Evolutionary conservation across 257 asterid species (phyloP).

Genomic region (Solanum clarkiae): DNA sequence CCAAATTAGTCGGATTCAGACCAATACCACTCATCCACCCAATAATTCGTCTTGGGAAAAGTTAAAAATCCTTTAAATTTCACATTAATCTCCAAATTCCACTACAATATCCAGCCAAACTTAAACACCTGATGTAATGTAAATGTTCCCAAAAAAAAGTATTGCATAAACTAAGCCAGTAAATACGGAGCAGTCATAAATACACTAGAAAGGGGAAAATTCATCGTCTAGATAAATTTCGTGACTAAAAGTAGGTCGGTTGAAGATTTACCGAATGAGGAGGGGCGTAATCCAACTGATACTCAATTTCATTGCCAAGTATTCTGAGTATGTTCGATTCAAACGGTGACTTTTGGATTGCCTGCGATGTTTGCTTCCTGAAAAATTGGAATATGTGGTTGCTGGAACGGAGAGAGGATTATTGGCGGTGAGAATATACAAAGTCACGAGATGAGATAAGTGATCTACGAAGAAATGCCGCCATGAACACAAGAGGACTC

Average conservation of each 20-base stretch:
- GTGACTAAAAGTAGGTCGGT: neutral
- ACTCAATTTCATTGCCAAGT: conserved; percentile 1
- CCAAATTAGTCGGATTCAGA: neutral
- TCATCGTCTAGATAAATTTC: neutral
- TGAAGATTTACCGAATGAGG: neutral
- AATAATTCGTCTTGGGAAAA: neutral
- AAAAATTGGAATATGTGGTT: neutral
- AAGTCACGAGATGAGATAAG: neutral
- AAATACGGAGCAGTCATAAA: neutral
- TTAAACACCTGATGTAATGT: neutral
- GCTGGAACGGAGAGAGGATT: neutral
- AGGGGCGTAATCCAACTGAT: conserved; percentile 7
- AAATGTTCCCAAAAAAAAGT: neutral
- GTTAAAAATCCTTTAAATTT: neutral
- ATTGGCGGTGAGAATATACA: neutral
- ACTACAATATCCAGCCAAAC: neutral
- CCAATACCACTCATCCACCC: neutral
- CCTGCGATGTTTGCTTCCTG: neutral
- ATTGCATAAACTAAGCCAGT: neutral
- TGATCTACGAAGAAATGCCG: conserved; percentile 1
- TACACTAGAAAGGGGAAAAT: neutral
- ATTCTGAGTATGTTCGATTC: conserved; percentile 3
- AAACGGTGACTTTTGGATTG: neutral
- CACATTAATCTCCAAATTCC: neutral
- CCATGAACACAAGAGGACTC: neutral